These are phyloP conservation scores for Patellifolia procumbens DNA, from an alignment of 179 eudicot genomes.

Conservation along the genomic window DNA sequence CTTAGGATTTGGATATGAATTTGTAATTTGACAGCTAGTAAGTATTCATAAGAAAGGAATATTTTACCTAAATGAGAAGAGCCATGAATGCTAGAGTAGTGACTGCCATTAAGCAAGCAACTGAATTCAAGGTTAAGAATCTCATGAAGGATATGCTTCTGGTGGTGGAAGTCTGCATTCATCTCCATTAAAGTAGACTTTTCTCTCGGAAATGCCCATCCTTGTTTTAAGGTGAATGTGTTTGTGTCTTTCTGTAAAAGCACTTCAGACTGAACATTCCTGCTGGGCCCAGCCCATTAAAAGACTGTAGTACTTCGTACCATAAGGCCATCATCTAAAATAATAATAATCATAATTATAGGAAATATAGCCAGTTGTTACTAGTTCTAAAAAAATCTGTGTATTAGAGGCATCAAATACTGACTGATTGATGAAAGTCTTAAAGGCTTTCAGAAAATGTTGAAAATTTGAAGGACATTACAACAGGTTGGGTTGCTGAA, in stretches of 20 bases:
- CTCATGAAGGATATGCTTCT: conserved; percentile 64
- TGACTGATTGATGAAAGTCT: conserved; percentile 40
- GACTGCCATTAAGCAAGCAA: conserved; percentile 10
- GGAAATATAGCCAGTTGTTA: neutral
- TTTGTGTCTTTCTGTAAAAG: conserved; percentile 49
- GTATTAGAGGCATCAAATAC: conserved; percentile 32
- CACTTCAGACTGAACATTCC: conserved; percentile 67
- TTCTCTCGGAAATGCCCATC: conserved; percentile 77
- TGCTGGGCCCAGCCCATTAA: conserved; percentile 52
- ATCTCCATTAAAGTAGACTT: conserved; percentile 71
- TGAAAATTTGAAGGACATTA: conserved; percentile 47
- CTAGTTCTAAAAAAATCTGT: neutral
- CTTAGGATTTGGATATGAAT: conserved; percentile 2
- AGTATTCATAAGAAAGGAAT: neutral
- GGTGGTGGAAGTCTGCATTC: conserved; percentile 73
- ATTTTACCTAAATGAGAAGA: conserved; percentile 21
- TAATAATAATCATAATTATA: neutral
- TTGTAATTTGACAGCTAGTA: neutral
- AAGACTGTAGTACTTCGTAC: conserved; percentile 53
- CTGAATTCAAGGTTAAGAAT: conserved; percentile 25
- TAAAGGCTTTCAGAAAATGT: conserved; percentile 45
- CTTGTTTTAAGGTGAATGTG: conserved; percentile 63
- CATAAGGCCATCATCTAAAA: conserved; percentile 66
- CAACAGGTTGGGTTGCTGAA: conserved; percentile 48
- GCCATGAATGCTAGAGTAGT: conserved; percentile 19